Conservation (phyloP, 768 basidiomycete genomes). For the Suillus americanus region DNA sequence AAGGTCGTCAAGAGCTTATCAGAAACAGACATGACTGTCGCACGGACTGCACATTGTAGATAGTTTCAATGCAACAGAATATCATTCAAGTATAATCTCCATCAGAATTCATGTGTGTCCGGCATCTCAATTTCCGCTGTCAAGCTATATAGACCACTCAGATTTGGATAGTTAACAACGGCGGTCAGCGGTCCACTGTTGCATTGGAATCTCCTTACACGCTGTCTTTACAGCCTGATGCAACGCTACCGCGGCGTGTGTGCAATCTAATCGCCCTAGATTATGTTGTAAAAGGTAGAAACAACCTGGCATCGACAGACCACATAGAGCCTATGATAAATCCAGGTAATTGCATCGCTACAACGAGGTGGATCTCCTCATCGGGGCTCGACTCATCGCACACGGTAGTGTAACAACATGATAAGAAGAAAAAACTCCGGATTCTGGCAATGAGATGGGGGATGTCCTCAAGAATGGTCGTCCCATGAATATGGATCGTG, state of each 20-base stretch:
- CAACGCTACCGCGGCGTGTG: background rate
- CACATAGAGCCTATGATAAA: conserved; percentile 37
- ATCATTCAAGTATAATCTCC: background rate
- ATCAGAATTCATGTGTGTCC: background rate
- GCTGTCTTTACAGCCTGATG: conserved; percentile 18
- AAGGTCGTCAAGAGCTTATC: background rate
- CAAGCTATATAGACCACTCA: background rate
- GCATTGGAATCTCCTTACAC: conserved; percentile 19
- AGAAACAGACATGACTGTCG: background rate
- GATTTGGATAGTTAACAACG: background rate
- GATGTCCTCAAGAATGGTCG: conserved; percentile 13
- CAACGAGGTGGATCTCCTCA: conserved; percentile 31
- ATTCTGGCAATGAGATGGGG: conserved; percentile 7
- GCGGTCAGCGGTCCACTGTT: conserved; percentile 17
- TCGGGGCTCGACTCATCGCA: conserved; percentile 22
- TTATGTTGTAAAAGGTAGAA: conserved; percentile 20
- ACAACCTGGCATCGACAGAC: conserved; percentile 26
- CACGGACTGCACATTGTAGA: background rate
- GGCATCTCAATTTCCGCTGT: background rate
- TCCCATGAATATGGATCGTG: background rate
- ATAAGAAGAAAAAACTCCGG: conserved; percentile 28
- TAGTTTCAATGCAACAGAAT: background rate
- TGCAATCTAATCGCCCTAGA: background rate
- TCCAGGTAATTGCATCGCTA: conserved; percentile 33
- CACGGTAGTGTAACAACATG: conserved; percentile 32